Evolutionary conservation across 345 rosid genomes (phyloP).

Genomic region (Arabidopsis thaliana): TAIR10.1 NC_003070.9:2578001-2578500

Average conservation of each 20-base stretch:
- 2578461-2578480: slow-evolving; percentile 98
- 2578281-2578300: slow-evolving; percentile 4
- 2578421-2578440: slow-evolving; percentile 65
- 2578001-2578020: slow-evolving; percentile 5
- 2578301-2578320: slow-evolving; percentile 65
- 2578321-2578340: slow-evolving; percentile 70
- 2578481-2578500: slow-evolving; percentile 46
- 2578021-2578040: slow-evolving; percentile 55
- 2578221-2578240: slow-evolving; percentile 13
- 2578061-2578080: slow-evolving; percentile 59
- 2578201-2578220: slow-evolving; percentile 3
- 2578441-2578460: slow-evolving; percentile 88
- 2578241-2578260: slow-evolving; percentile 5
- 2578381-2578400: slow-evolving; percentile 82
- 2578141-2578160: slow-evolving; percentile 15
- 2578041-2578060: slow-evolving; percentile 67
- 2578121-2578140: slow-evolving; percentile 19
- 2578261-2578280: slow-evolving; percentile 9
- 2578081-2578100: slow-evolving; percentile 62
- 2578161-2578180: not conserved
- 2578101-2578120: slow-evolving; percentile 65
- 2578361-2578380: slow-evolving; percentile 97
- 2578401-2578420: slow-evolving; percentile 75
- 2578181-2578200: not conserved
- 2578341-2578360: slow-evolving; percentile 89